phyloP scores from a whole-genome alignment of 1,284 basidiomycete genomes.

The Hypsizygus ulmarius region DNA sequence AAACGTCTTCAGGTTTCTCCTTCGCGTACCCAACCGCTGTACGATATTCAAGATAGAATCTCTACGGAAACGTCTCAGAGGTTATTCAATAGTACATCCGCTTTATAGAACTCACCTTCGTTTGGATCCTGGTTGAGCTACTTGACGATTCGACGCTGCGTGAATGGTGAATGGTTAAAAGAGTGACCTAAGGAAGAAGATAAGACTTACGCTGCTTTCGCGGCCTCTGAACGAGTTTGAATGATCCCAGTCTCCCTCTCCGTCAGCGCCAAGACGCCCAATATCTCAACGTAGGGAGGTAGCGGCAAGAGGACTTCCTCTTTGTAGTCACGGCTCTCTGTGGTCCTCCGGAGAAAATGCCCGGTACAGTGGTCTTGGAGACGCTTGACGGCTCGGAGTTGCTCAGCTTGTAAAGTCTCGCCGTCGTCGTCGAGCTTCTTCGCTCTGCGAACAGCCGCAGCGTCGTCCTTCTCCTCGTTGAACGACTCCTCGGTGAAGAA shows the following conservation, averaged over 20 bases:
- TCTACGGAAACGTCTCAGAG: not conserved
- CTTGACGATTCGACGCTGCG: not conserved
- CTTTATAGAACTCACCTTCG: not conserved
- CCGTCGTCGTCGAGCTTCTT: constrained; percentile 23
- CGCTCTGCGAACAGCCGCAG: constrained; percentile 14
- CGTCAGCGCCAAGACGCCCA: not conserved
- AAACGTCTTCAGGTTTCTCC: constrained; percentile 2
- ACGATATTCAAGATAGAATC: constrained; percentile 25
- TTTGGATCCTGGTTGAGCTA: not conserved
- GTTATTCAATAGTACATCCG: not conserved
- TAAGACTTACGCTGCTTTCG: not conserved
- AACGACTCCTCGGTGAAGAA: constrained; percentile 23
- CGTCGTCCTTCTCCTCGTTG: constrained; percentile 25
- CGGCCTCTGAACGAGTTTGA: not conserved
- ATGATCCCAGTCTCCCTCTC: not conserved
- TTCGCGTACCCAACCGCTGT: constrained; percentile 21
- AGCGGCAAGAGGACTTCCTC: not conserved
- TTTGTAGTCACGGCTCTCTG: not conserved
- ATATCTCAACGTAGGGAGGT: not conserved
- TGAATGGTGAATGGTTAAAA: not conserved
- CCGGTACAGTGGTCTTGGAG: not conserved
- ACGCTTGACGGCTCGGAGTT: not conserved
- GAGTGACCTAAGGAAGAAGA: not conserved
- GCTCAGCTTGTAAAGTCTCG: not conserved
- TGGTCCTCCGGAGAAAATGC: constrained; percentile 4